Conservation (phyloP, 163 green algal species). For the Prototheca cutis region DNA sequence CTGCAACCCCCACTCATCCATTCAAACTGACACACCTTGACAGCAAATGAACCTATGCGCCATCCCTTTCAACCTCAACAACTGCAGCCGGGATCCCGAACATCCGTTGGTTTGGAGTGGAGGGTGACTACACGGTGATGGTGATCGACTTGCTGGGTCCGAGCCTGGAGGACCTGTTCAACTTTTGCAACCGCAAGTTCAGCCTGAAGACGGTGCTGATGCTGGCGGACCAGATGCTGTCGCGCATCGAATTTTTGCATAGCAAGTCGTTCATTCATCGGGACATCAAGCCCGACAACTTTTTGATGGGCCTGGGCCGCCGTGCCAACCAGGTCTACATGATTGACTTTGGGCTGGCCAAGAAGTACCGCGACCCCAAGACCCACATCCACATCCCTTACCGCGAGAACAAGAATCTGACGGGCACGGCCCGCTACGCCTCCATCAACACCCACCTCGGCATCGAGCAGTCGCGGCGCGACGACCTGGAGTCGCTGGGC, state of each 20-base stretch:
- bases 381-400: constrained; percentile 99
- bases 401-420: constrained; percentile 99
- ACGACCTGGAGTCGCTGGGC: constrained; percentile 94
- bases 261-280: constrained; percentile 97
- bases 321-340: constrained; percentile 97
- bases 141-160: constrained; percentile 97
- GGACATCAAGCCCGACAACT: constrained; percentile 99
- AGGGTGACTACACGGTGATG: constrained; percentile 99
- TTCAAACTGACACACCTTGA: too few species aligned
- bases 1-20: too few species aligned
- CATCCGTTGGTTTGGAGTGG: constrained; percentile 96
- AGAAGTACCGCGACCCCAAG: constrained; percentile 99
- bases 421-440: constrained; percentile 94
- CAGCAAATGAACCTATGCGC: too few species aligned
- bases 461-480: constrained; percentile 83
- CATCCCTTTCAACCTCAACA: too few species aligned
- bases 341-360: constrained; percentile 99
- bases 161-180: constrained; percentile 97
- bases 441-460: constrained; percentile 99
- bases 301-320: constrained; percentile 96
- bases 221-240: constrained; percentile 97
- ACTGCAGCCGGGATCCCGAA: constrained; percentile 92
- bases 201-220: constrained; percentile 97
- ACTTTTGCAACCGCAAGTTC: constrained; percentile 99
- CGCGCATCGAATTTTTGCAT: constrained; percentile 96